These are phyloP conservation scores for Hypoxylon sp. DNA, from an alignment of 2,329 filamentous ascomycete genomes.

Conservation along the genomic window DNA sequence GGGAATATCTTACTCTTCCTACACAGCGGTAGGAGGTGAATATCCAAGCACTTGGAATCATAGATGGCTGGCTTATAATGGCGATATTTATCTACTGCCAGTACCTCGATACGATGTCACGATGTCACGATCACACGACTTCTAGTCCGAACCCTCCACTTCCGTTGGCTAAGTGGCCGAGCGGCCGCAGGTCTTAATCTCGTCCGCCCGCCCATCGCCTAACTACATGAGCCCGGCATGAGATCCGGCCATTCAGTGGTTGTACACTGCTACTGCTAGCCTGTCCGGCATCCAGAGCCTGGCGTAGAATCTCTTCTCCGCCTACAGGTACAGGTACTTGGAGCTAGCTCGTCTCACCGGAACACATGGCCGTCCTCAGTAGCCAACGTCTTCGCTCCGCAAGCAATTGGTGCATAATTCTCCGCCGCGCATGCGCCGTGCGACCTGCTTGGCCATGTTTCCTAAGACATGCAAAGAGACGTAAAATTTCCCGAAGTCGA, in stretches of 20 bases:
- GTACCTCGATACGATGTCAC: not conserved
- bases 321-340: too few species aligned
- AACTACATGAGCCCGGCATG: not conserved
- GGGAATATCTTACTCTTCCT: too few species aligned
- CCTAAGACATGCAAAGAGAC: constrained; percentile 43
- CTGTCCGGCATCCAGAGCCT: not conserved
- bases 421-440: constrained; percentile 45
- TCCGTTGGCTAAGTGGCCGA: constrained; percentile 1
- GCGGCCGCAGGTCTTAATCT: not conserved
- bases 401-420: constrained; percentile 43
- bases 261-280: not conserved
- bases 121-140: not conserved
- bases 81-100: not conserved
- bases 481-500: constrained; percentile 48
- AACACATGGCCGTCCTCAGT: constrained; percentile 44
- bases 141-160: not conserved
- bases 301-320: constrained; percentile 8
- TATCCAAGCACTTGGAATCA: too few species aligned
- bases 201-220: constrained; percentile 3
- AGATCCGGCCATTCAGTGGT: not conserved
- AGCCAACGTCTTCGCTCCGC: constrained; percentile 14
- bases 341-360: constrained; percentile 44
- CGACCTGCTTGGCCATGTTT: constrained; percentile 40
- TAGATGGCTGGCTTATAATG: not conserved
- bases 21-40: too few species aligned